Evolutionary conservation across 345 rosid genomes (phyloP).

Genomic region (Heritiera fomes): DNA sequence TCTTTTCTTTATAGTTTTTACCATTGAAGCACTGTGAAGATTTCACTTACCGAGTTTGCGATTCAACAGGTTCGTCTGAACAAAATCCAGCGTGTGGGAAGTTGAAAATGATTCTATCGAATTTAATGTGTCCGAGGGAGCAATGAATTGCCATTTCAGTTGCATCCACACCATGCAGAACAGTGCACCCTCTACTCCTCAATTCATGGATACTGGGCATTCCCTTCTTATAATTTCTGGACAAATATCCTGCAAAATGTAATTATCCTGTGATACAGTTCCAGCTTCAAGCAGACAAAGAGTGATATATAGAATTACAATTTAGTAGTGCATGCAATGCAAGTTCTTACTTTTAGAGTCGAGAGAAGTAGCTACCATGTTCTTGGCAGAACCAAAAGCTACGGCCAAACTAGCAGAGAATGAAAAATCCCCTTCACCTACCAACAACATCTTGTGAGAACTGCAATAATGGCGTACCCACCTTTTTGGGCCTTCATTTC

Average conservation of each 20-base stretch:
- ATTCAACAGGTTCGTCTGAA: conserved; percentile 8
- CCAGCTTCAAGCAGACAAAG: background rate
- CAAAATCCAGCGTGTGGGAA: conserved; percentile 43
- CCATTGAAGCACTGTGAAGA: no score
- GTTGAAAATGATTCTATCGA: conserved; percentile 42
- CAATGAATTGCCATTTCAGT: conserved; percentile 3
- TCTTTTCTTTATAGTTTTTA: no score
- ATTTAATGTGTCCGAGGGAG: background rate
- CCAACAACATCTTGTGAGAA: no score
- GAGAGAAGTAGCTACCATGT: no score
- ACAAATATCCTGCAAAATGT: conserved; percentile 35
- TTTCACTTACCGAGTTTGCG: conserved; percentile 5
- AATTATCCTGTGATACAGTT: background rate
- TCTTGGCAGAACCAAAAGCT: no score
- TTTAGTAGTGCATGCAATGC: background rate
- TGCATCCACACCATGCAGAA: conserved; percentile 33
- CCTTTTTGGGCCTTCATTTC: no score
- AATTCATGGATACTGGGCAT: conserved; percentile 38
- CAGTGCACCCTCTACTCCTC: conserved; percentile 28
- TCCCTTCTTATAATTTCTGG: conserved; percentile 43
- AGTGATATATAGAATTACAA: no score
- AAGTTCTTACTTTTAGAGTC: conserved; percentile 23
- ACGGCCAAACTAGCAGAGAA: no score
- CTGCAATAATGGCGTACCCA: no score
- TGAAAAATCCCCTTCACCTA: no score